phyloP scores from a whole-genome alignment of 306 rosid species.

The Prunus kanzakura region DNA sequence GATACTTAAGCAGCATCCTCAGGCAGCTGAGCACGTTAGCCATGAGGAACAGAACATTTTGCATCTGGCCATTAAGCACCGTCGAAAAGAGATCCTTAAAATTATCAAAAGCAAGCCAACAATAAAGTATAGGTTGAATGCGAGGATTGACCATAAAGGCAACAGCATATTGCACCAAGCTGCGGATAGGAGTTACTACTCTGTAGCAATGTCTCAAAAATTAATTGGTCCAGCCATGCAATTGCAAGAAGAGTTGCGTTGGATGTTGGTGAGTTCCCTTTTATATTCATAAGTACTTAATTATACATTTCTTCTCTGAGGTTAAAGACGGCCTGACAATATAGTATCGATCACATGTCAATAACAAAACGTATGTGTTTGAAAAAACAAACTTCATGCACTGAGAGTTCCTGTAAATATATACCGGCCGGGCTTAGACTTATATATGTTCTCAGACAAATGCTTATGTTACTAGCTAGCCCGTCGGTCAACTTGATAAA shows the following conservation, averaged over 20 bases:
- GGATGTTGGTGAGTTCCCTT: neutral
- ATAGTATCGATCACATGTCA: too few species aligned
- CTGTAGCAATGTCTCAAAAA: neutral
- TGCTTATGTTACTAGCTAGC: neutral
- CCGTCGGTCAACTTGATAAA: neutral
- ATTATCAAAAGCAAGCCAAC: neutral
- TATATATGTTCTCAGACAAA: neutral
- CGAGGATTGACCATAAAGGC: neutral
- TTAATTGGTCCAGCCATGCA: neutral
- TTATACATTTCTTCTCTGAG: too few species aligned
- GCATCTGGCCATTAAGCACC: constrained; percentile 2
- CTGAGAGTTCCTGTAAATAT: too few species aligned
- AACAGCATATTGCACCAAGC: constrained; percentile 8
- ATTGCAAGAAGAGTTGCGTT: neutral
- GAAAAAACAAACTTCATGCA: neutral
- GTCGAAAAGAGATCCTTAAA: neutral
- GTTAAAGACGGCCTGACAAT: too few species aligned
- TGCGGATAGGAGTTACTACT: neutral
- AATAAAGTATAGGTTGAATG: neutral
- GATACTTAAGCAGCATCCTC: neutral
- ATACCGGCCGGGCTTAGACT: too few species aligned
- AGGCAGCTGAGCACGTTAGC: neutral
- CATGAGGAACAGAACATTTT: neutral
- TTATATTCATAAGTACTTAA: too few species aligned
- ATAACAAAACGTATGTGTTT: too few species aligned